phyloP scores from a whole-genome alignment of 2,329 filamentous ascomycete species.

The Mariannaea elegans region DNA sequence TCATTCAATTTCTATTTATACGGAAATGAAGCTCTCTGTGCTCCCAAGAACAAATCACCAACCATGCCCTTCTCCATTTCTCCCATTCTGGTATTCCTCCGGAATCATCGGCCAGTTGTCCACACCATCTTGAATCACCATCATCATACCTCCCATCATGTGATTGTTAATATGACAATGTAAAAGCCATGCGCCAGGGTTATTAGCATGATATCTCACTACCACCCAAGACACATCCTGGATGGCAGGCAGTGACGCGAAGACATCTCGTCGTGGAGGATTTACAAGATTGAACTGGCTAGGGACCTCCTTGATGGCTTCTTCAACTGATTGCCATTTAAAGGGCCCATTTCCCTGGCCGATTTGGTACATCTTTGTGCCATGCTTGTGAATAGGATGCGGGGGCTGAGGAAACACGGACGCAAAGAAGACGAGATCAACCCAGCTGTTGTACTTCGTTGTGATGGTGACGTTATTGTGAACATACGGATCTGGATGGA shows the following conservation, averaged over 20 bases:
- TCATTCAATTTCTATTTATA: too few relatives aligned
- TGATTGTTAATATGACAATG: conserved; percentile 67
- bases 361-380: conserved; percentile 66
- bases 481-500: conserved; percentile 47
- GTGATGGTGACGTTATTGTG: conserved; percentile 58
- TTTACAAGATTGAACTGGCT: conserved; percentile 64
- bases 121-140: conserved; percentile 59
- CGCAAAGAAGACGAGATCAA: conserved; percentile 63
- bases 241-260: conserved; percentile 36
- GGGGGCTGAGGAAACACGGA: conserved; percentile 54
- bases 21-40: too few relatives aligned
- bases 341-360: conserved; percentile 61
- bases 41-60: background rate
- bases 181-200: conserved; percentile 63
- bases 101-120: conserved; percentile 55
- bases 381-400: conserved; percentile 73
- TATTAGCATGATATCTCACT: conserved; percentile 60
- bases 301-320: conserved; percentile 58
- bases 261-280: conserved; percentile 61
- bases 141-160: conserved; percentile 62
- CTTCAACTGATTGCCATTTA: conserved; percentile 61
- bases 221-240: conserved; percentile 52
- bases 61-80: background rate
- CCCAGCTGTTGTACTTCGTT: conserved; percentile 59
- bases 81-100: conserved; percentile 43